Percentiles rank a stretch among this genome's conserved stretches.
phyloP scores from a whole-genome alignment of 2,329 filamentous ascomycete genomes.

The Daldinia sp. region DNA sequence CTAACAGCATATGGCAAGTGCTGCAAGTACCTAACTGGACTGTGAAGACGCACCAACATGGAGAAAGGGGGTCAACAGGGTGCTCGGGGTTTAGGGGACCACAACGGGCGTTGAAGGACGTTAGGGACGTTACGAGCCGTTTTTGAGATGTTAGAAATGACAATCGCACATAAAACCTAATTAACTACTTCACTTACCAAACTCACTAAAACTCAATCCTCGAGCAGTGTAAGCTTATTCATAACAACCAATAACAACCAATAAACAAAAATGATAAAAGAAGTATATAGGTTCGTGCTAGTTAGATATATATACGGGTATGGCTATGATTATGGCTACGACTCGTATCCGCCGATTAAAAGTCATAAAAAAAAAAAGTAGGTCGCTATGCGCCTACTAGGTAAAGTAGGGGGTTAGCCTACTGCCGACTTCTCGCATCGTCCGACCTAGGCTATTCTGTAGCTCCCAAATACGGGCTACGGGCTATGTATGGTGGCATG shows the following conservation, averaged over 20 bases:
- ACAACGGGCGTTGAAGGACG: constrained; percentile 10
- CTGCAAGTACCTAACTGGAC: constrained; percentile 7
- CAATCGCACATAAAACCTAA: not conserved
- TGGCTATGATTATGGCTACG: not conserved
- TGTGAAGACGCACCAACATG: constrained; percentile 21
- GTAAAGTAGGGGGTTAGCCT: constrained; percentile 10
- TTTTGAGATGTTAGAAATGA: not conserved
- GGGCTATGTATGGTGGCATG: not conserved
- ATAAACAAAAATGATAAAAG: not conserved
- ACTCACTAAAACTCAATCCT: not conserved
- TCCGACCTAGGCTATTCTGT: constrained; percentile 7
- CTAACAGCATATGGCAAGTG: constrained; percentile 22
- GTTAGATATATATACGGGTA: not conserved
- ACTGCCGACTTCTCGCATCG: constrained; percentile 2
- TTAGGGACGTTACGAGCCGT: constrained; percentile 8
- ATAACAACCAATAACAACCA: not conserved
- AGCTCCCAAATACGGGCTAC: constrained; percentile 5
- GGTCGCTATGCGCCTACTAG: not conserved
- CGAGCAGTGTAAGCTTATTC: not conserved
- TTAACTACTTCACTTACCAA: not conserved
- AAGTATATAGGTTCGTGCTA: no score
- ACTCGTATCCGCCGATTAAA: constrained; percentile 13
- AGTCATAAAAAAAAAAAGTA: not conserved
- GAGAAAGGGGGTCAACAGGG: constrained; percentile 33
- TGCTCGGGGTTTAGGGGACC: constrained; percentile 9